Base-by-base conservation (phyloP, 257 asterid species). In the Ilex asprella region DNA sequence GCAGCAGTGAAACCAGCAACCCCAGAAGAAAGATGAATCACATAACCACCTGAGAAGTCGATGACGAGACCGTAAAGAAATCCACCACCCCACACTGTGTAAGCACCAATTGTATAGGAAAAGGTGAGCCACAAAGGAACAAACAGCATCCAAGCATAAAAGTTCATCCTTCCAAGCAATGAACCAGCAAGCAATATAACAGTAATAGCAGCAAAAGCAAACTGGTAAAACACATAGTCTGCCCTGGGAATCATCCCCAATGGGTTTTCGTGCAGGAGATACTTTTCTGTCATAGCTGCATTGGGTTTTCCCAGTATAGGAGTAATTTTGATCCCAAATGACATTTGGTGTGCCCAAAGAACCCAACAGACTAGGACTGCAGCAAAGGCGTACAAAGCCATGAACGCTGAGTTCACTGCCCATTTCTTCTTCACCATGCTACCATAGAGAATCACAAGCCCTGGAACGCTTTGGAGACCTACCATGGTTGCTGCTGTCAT, bases 1-100 rank as follows among this genome's bases (percentile, higher is more conserved):
- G 55, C 55, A 50, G 55, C 55, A 50, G 55, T 50, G 21, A 50
- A 50, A 50, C 55, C 55, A 50, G 55, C 55, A 1, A 50, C 55
- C 5, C 55, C 27, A 21, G 27, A 21, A 21, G 27, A 21, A 21
- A 21, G 27, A 21, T 21, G 27, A 21, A 21, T 21, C 55, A 50
- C 55, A 50, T 50, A 50, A 11, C 55, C 55, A 50, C 55, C 55
- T 9, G 55, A 12, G 21, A 50, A 50, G 55, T 50, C 55, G 5
- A 50, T 50, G 1, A 50, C 13, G 21, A 0, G 14, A 4, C 2
- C 2, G 6, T 14, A 9, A 11, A 50, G 55, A 50, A 50, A 50
- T 14, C 55, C 55, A 9, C 7, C 5, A 14, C 55, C 55, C 55
- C 55, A 50, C 5, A 50, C 13, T 6, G 55, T 50, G 55, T 50